These are phyloP conservation scores for Talaromyces verruculosus DNA, from an alignment of 2,329 filamentous ascomycete genomes.

Conservation along the genomic window DNA sequence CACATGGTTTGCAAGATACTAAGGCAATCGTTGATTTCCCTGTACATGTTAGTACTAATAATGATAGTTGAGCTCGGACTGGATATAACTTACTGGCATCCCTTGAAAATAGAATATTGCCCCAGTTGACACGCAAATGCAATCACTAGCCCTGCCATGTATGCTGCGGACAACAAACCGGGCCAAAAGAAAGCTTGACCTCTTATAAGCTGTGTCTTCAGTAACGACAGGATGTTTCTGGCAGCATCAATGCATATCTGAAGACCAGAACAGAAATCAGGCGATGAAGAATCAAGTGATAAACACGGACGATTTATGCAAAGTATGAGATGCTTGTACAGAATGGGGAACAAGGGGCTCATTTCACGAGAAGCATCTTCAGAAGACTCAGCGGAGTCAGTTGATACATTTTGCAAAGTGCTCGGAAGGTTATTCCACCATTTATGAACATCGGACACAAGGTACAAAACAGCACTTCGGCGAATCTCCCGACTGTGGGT, in stretches of 20 bases:
- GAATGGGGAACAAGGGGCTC: conserved; percentile 43
- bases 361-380: conserved; percentile 32
- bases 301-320: conserved; percentile 42
- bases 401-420: conserved; percentile 28
- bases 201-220: conserved; percentile 35
- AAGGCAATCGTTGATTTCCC: conserved; percentile 39
- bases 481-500: conserved; percentile 43
- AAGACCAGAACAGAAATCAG: conserved; percentile 43
- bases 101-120: conserved; percentile 39
- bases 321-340: conserved; percentile 44
- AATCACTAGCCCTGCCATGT: conserved; percentile 45
- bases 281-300: conserved; percentile 39
- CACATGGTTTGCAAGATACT: conserved; percentile 38
- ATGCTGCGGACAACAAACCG: conserved; percentile 41
- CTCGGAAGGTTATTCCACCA: conserved; percentile 45
- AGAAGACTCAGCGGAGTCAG: background rate
- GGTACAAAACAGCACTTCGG: conserved; percentile 38
- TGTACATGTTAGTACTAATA: conserved; percentile 18
- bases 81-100: conserved; percentile 30
- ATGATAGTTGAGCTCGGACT: too few species aligned
- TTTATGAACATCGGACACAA: conserved; percentile 44
- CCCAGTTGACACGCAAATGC: conserved; percentile 44
- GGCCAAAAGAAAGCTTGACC: conserved; percentile 42
- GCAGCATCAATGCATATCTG: conserved; percentile 45
- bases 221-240: conserved; percentile 39